These are phyloP conservation scores for Rhynchosporium secalis DNA, from an alignment of 2,329 filamentous ascomycete species.

Conservation along the genomic window DNA sequence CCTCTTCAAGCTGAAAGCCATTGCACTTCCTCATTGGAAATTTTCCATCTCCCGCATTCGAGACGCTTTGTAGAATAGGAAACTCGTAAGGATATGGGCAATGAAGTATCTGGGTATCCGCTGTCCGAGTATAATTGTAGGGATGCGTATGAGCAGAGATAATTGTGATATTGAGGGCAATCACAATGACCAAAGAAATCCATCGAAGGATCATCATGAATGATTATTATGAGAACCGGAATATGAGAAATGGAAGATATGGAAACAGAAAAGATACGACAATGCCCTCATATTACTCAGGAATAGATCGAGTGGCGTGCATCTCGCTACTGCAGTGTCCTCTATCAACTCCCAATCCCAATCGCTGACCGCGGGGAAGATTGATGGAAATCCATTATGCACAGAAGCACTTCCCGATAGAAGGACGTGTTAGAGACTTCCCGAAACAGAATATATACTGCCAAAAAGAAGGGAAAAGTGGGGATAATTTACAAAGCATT, in stretches of 20 bases:
- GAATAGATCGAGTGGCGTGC: neutral
- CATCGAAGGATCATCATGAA: neutral
- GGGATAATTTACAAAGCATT: neutral
- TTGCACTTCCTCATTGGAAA: conserved; percentile 66
- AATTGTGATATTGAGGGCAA: neutral
- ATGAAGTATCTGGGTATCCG: conserved; percentile 40
- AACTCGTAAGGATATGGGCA: conserved; percentile 43
- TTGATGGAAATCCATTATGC: neutral
- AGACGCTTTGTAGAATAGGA: conserved; percentile 41
- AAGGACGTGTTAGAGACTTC: neutral
- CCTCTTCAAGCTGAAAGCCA: conserved; percentile 64
- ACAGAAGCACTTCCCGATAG: neutral
- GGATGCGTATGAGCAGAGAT: conserved; percentile 11
- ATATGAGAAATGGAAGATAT: neutral
- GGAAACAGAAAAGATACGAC: neutral
- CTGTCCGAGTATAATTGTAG: conserved; percentile 29
- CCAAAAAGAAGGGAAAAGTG: neutral
- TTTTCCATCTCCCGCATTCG: conserved; percentile 30
- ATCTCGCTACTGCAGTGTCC: conserved; percentile 9
- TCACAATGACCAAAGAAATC: neutral
- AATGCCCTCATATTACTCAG: neutral
- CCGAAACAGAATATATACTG: neutral
- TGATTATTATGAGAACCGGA: neutral
- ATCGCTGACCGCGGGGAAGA: neutral
- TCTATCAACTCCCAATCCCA: conserved; percentile 2